Percentiles rank a stretch among this genome's conserved stretches.
Conservation (phyloP, 75 land plant species). For the Chamaecyparis obtusa region DNA sequence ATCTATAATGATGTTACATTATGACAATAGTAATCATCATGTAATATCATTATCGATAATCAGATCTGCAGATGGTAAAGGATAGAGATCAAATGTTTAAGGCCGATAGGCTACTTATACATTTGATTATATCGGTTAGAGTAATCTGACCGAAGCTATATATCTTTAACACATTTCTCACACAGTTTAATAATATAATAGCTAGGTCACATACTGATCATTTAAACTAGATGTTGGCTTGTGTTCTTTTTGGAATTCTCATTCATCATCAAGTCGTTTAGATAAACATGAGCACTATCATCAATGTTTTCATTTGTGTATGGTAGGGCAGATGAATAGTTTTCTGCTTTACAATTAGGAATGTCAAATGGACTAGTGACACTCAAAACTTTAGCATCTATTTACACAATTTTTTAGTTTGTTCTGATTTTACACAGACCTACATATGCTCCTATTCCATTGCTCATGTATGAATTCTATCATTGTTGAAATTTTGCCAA, state of each 20-base stretch:
- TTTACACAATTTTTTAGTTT: neutral
- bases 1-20: no score
- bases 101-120: no score
- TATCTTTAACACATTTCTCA: no score
- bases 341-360: neutral
- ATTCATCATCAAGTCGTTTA: neutral
- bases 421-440: neutral
- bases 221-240: neutral
- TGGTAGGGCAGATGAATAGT: neutral
- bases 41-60: no score
- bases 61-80: no score
- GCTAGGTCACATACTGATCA: neutral
- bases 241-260: neutral
- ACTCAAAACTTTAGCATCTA: neutral
- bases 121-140: no score
- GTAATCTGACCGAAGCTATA: no score
- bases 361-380: neutral
- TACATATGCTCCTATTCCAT: neutral
- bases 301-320: neutral
- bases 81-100: no score
- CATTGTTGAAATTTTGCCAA: neutral
- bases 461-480: neutral
- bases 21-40: no score
- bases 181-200: neutral
- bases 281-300: neutral